Base-by-base conservation (phyloP, 116 monocot genomes). In the Dioscorea cayenensis region DNA sequence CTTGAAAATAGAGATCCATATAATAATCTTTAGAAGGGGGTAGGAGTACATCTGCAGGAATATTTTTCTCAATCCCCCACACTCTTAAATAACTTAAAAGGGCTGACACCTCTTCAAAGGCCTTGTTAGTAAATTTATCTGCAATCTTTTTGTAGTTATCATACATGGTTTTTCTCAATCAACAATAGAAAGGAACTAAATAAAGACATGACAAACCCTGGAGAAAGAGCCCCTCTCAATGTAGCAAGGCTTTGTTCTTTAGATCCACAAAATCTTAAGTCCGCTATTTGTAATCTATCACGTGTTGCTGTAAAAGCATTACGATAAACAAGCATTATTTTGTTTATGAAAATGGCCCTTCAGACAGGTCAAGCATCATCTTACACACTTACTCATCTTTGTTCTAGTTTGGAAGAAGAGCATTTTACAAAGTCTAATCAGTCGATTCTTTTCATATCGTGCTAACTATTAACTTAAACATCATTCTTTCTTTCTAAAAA, bases 191-290 rank as follows among this genome's bases (percentile, higher is more conserved):
- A 61, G 7, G 6, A 13, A 72, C 23, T n/a, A 66, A 28, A 1
- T 25, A 25, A 68, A 43, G 73, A 29, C 60, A 35, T 29, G 23
- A 51, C 36, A 62, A 55, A 85, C 94, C 99, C 90, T 71, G 83
- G 82, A 77, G 78, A 89, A 55, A 99, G 77, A 38, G 94, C 94
- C 59, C 99, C 99, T 52, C 99, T 90, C 72, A 99, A 64, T 79
- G 94, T 99, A 77, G 99, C 91, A 68, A 99, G 85, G 50, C 85
- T 86, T 68, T 83, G 76, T 80, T 94, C 94, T 52, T 80, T 78
- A 76, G 83, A 73, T 63, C 94, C 94, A 78, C 94, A 94, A 79
- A 99, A 99, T 67, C 99, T 81, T 70, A 80, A 78, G 75, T 91
- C 91, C 37, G 87, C 94, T 76, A 82, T 86, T 71, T 91, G 94